Evolutionary conservation across 2,329 filamentous ascomycete genomes (phyloP).

Genomic region (Sarocladiaceae sp.): DNA sequence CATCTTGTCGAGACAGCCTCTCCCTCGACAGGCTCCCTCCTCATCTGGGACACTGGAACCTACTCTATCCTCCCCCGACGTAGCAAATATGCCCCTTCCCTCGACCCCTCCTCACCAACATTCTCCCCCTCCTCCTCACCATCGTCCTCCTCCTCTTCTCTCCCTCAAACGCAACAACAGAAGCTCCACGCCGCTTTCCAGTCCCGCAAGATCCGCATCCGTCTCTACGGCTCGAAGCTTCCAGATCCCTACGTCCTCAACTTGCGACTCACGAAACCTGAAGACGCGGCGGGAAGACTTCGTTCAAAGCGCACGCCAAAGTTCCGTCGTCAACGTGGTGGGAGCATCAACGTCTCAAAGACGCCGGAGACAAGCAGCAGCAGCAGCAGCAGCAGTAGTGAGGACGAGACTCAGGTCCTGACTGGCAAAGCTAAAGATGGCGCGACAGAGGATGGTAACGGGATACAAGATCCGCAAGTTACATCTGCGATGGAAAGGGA

Average conservation of each 20-base stretch:
- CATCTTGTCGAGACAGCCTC: constrained; percentile 56
- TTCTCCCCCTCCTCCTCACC: constrained; percentile 16
- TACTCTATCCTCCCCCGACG: constrained; percentile 46
- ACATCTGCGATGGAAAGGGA: constrained; percentile 32
- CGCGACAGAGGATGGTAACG: background rate
- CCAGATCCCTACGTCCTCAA: constrained; percentile 48
- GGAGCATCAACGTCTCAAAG: background rate
- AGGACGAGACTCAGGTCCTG: constrained; percentile 15
- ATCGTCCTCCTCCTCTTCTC: constrained; percentile 14
- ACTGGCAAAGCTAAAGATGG: constrained; percentile 10
- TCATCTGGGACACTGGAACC: constrained; percentile 58
- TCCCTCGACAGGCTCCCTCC: constrained; percentile 45
- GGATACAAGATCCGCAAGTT: constrained; percentile 10
- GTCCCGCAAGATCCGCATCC: constrained; percentile 49
- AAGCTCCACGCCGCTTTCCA: constrained; percentile 47
- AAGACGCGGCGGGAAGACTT: constrained; percentile 29
- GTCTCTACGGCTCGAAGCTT: constrained; percentile 46
- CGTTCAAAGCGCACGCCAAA: constrained; percentile 6
- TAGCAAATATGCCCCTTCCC: constrained; percentile 24
- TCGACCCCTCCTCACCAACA: constrained; percentile 25
- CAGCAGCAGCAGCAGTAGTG: constrained; percentile 15
- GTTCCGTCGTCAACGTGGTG: background rate
- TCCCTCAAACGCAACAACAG: constrained; percentile 30
- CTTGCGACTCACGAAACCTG: constrained; percentile 43
- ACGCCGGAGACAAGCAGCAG: constrained; percentile 10